Conservation (phyloP, 1,284 basidiomycete genomes). For the Peniophora sp. region DNA sequence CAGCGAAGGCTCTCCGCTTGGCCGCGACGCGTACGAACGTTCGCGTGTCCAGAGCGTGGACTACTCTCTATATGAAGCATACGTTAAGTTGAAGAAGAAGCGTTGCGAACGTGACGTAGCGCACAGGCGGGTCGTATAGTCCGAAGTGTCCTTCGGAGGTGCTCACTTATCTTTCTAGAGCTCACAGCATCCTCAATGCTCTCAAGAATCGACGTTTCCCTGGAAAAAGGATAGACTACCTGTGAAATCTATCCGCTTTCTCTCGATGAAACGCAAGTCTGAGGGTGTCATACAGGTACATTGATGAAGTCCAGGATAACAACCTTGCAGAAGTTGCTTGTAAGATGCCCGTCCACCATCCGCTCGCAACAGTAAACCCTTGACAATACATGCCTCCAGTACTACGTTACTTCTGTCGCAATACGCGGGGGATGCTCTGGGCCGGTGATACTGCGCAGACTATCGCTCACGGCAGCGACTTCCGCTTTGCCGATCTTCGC, state of each 20-base stretch:
- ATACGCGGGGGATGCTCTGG: slow-evolving; percentile 56
- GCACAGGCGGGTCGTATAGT: slow-evolving; percentile 33
- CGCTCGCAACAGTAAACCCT: too few relatives aligned
- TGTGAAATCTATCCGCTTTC: too few relatives aligned
- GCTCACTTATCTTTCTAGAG: slow-evolving; percentile 13
- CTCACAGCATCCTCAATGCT: slow-evolving; percentile 35
- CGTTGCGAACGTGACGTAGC: slow-evolving; percentile 45
- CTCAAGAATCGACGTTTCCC: slow-evolving; percentile 17
- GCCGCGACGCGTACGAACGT: slow-evolving; percentile 31
- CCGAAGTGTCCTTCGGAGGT: not conserved
- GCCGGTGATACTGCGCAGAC: slow-evolving; percentile 67
- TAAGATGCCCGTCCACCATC: too few relatives aligned
- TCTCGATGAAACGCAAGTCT: not conserved
- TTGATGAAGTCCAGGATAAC: slow-evolving; percentile 61
- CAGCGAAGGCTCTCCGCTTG: slow-evolving; percentile 27
- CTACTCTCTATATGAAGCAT: slow-evolving; percentile 45
- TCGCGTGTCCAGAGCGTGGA: slow-evolving; percentile 33
- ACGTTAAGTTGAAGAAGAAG: slow-evolving; percentile 35
- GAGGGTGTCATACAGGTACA: slow-evolving; percentile 32
- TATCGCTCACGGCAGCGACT: slow-evolving; percentile 54
- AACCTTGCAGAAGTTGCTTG: slow-evolving; percentile 50
- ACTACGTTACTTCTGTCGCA: slow-evolving; percentile 43
- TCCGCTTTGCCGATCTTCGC: slow-evolving; percentile 55
- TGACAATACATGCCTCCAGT: too few relatives aligned
- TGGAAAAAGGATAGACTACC: slow-evolving; percentile 35